Evolutionary conservation across 2,329 filamentous ascomycete species (phyloP).

Genomic region (Atkinsonella texensis): DNA sequence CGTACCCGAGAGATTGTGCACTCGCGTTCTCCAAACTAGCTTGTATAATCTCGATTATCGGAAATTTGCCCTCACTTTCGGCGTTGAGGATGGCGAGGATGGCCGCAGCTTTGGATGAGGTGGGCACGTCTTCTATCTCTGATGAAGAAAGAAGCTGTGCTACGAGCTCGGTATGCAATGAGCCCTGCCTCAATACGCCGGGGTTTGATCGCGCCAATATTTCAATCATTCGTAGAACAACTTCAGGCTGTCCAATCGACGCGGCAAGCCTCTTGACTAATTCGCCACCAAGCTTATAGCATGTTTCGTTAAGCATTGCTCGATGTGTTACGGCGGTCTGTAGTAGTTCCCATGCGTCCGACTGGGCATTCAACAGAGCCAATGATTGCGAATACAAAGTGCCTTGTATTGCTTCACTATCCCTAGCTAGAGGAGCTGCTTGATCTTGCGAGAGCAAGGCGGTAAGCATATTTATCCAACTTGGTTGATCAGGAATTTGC

Average conservation of each 20-base stretch:
- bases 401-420: conserved; percentile 31
- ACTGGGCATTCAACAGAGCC: conserved; percentile 23
- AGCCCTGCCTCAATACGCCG: conserved; percentile 30
- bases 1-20: conserved; percentile 38
- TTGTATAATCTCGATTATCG: conserved; percentile 40
- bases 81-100: conserved; percentile 36
- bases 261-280: conserved; percentile 23
- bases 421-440: conserved; percentile 26
- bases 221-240: conserved; percentile 33
- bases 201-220: conserved; percentile 34
- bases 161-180: conserved; percentile 36
- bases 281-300: conserved; percentile 21
- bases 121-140: conserved; percentile 30
- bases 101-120: conserved; percentile 28
- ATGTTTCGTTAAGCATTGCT: conserved; percentile 24
- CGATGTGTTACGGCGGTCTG: conserved; percentile 33
- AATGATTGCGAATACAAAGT: conserved; percentile 31
- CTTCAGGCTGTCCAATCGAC: conserved; percentile 15
- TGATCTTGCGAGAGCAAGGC: conserved; percentile 34
- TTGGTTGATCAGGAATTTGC: conserved; percentile 12
- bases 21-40: conserved; percentile 39
- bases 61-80: conserved; percentile 28
- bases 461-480: conserved; percentile 23
- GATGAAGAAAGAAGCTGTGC: conserved; percentile 41
- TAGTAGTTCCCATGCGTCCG: conserved; percentile 32